Evolutionary conservation across 2,329 filamentous ascomycete genomes (phyloP), one percentile per base, ranked within the genome.

Genomic region (Didymella pinodella): DNA sequence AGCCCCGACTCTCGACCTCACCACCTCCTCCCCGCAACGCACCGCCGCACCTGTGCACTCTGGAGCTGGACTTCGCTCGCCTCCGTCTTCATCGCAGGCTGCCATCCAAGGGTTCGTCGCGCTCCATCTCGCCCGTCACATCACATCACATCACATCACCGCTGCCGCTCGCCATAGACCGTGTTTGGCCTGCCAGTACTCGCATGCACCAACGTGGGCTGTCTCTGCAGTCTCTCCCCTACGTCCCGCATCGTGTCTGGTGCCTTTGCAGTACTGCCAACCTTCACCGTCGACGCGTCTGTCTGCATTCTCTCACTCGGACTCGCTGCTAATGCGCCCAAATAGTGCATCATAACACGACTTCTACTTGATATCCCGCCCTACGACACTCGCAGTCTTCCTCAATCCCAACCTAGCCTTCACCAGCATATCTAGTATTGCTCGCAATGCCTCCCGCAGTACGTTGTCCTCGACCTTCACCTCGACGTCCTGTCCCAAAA

Each of bases 381-480:
- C 61, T 63, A 65, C 64, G 68, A 65, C 65, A 65, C 64, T 67
- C 58, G 54, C 65, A 51, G 67, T 57, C 58, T 64, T 61, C 61
- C 52, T 49, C 59, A 50, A 67, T 60, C 65, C 64, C 54, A 62
- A 61, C 68, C 60, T 75, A 76, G 73, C 67, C 52, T 74, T 71
- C 65, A 65, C 53, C 62, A 75, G 65, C 69, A 75, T 76, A 74
- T 57, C 57, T 75, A 75, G 66, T 75, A 74, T 74, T 73, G 64
- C 70, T 75, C 72, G 81, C 76, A 69, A 87, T 87, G 85, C 83
- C 83, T 80, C 82, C 82, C 70, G 70, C 66, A 58, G 84, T 86
- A 82, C 81, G 84, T 81, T 59, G 31, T 58, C 56, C 28, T 55
- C 34, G 53, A 53, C 48, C 60, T 36, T 47, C 53, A 44, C 54